These are phyloP conservation scores for Wallacemonas rigidus DNA, from an alignment of 208 protist genomes.

Conservation along the genomic window DNA sequence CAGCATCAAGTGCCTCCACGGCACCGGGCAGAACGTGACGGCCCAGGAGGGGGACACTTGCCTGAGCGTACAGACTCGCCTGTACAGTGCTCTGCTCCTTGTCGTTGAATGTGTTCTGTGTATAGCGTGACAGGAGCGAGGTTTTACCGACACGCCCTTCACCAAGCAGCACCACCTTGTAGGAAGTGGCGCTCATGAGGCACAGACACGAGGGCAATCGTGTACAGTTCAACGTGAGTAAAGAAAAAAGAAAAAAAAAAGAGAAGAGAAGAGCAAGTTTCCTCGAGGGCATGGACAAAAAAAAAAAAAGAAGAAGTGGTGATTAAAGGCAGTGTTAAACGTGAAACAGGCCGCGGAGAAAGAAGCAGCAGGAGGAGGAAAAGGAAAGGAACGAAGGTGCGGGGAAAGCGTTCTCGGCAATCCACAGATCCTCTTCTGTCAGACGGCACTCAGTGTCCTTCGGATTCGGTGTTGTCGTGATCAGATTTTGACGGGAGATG, in stretches of 20 bases:
- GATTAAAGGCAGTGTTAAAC: background rate
- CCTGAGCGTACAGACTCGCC: conserved; percentile 67
- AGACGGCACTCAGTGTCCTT: too few relatives aligned
- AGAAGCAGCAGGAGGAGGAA: too few relatives aligned
- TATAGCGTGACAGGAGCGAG: conserved; percentile 72
- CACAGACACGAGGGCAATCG: too few relatives aligned
- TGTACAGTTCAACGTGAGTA: conserved; percentile 2
- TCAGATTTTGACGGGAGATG: too few relatives aligned
- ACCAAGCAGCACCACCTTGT: conserved; percentile 83
- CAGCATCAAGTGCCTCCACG: conserved; percentile 13
- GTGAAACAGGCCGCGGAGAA: too few relatives aligned
- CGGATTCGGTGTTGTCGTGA: too few relatives aligned
- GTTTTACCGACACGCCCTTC: conserved; percentile 90
- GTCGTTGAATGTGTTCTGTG: conserved; percentile 67
- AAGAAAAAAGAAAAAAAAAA: background rate
- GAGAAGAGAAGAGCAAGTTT: conserved; percentile 13
- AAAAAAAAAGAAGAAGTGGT: conserved; percentile 7
- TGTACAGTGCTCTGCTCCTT: conserved; percentile 68
- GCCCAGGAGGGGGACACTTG: conserved; percentile 51
- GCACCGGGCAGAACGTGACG: conserved; percentile 11
- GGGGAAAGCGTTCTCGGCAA: too few relatives aligned
- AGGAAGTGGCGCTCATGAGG: conserved; percentile 26
- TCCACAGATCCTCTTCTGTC: too few relatives aligned
- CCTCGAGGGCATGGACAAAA: too few relatives aligned
- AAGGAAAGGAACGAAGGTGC: too few relatives aligned